Conservation (phyloP, 2,329 filamentous ascomycete species). For the Pyricularia sp. region DNA sequence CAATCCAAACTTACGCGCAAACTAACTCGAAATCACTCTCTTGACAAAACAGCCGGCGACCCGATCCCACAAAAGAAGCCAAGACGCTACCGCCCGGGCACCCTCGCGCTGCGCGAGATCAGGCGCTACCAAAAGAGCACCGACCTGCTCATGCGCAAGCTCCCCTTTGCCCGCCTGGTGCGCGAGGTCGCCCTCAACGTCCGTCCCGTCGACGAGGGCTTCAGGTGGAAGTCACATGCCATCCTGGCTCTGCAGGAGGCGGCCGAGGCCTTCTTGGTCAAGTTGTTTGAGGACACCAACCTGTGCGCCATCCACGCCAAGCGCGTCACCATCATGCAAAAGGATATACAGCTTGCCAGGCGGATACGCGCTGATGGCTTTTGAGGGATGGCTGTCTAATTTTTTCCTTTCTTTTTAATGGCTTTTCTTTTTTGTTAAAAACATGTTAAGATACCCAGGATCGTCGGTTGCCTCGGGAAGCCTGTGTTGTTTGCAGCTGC, state of each 20-base stretch:
- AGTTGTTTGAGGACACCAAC: conserved; percentile 94
- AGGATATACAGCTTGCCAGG: conserved; percentile 82
- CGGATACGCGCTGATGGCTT: conserved; percentile 54
- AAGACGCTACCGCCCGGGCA: conserved; percentile 67
- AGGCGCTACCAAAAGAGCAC: conserved; percentile 82
- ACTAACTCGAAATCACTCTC: conserved; percentile 13
- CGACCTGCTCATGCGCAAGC: conserved; percentile 73
- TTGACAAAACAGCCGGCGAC: conserved; percentile 51
- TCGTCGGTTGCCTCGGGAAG: not conserved
- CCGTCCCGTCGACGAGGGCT: conserved; percentile 53
- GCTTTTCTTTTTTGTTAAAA: not conserved
- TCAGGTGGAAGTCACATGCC: conserved; percentile 94
- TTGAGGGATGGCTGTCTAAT: conserved; percentile 15
- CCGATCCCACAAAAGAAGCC: conserved; percentile 54
- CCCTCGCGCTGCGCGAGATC: conserved; percentile 84
- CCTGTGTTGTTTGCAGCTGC: too few species aligned
- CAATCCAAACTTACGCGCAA: too few species aligned
- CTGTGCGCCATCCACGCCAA: conserved; percentile 95
- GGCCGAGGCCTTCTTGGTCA: conserved; percentile 90
- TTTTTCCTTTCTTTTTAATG: not conserved
- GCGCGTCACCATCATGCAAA: conserved; percentile 93
- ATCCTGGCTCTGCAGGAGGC: conserved; percentile 91
- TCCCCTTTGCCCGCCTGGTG: conserved; percentile 69
- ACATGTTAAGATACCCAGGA: not conserved
- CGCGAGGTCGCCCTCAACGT: conserved; percentile 64